These are phyloP conservation scores for Umbelopsis sp. DNA, from an alignment of 371 early-diverging fungal species.

Conservation along the genomic window DNA sequence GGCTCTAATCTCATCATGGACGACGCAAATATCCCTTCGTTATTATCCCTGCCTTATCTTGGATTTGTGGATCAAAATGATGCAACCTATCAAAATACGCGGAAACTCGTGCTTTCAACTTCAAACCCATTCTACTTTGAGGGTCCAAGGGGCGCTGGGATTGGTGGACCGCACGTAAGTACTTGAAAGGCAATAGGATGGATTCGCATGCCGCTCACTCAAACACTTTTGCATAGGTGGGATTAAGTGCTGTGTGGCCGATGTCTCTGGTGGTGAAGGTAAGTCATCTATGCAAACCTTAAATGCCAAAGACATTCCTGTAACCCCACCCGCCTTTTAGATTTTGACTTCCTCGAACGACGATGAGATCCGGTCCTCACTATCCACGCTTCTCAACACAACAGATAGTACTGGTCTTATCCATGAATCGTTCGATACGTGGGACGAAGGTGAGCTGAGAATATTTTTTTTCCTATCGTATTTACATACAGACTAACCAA, in stretches of 20 bases:
- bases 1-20: conserved; percentile 68
- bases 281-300: conserved; percentile 2
- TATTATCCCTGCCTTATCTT: conserved; percentile 62
- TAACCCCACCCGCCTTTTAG: conserved; percentile 13
- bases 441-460: not conserved
- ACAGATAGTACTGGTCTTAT: conserved; percentile 44
- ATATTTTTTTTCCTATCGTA: conserved; percentile 20
- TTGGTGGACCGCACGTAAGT: conserved; percentile 70
- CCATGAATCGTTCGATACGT: conserved; percentile 49
- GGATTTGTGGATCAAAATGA: conserved; percentile 59
- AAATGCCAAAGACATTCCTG: not conserved
- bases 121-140: conserved; percentile 67
- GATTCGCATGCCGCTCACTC: not conserved
- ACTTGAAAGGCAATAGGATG: not conserved
- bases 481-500: not conserved
- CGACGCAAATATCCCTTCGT: conserved; percentile 71
- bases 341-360: conserved; percentile 38
- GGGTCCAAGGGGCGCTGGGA: conserved; percentile 50
- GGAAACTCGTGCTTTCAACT: conserved; percentile 55
- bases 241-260: conserved; percentile 36
- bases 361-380: conserved; percentile 38
- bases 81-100: conserved; percentile 60
- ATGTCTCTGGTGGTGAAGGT: conserved; percentile 40
- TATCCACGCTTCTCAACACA: conserved; percentile 32
- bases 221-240: conserved; percentile 23